Evolutionary conservation across 2,329 filamentous ascomycete species (phyloP).

Genomic region (Claviceps digitariae): DNA sequence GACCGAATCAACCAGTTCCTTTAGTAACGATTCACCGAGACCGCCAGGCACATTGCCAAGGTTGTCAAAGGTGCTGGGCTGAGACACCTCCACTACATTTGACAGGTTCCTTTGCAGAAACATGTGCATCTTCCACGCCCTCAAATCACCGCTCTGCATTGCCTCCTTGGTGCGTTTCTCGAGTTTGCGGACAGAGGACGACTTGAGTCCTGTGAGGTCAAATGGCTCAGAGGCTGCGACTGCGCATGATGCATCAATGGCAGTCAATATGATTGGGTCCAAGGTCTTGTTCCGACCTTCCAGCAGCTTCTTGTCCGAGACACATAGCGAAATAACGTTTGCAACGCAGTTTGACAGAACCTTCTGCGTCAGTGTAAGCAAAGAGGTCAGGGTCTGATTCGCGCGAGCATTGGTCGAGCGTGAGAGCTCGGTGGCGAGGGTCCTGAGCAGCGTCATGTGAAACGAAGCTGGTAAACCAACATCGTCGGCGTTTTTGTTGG

Average conservation of each 20-base stretch:
- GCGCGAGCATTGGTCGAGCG: conserved; percentile 15
- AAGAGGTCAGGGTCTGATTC: conserved; percentile 12
- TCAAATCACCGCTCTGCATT: conserved; percentile 21
- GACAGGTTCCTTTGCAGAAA: conserved; percentile 28
- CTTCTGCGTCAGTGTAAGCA: conserved; percentile 14
- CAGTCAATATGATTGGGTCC: conserved; percentile 19
- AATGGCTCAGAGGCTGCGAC: conserved; percentile 11
- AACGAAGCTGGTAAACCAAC: conserved; percentile 16
- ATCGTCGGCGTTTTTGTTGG: background rate
- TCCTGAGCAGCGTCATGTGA: conserved; percentile 23
- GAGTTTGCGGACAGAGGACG: conserved; percentile 20
- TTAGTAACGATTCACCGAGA: conserved; percentile 19
- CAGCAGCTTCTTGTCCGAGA: conserved; percentile 18
- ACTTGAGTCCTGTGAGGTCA: conserved; percentile 13
- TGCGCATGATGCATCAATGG: conserved; percentile 18
- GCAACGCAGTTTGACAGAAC: conserved; percentile 16
- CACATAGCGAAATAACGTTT: conserved; percentile 13
- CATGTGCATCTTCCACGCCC: conserved; percentile 32
- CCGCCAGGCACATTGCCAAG: conserved; percentile 16
- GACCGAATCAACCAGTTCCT: conserved; percentile 18
- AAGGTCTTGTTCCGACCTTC: conserved; percentile 10
- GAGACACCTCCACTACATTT: conserved; percentile 16
- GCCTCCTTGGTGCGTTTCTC: conserved; percentile 21
- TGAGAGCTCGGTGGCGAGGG: conserved; percentile 16
- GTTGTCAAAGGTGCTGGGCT: conserved; percentile 20